Percentiles rank a stretch among this genome's conserved stretches.
Evolutionary conservation across 257 asterid genomes (phyloP).

Genomic region (Knoxia roxburghii): DNA sequence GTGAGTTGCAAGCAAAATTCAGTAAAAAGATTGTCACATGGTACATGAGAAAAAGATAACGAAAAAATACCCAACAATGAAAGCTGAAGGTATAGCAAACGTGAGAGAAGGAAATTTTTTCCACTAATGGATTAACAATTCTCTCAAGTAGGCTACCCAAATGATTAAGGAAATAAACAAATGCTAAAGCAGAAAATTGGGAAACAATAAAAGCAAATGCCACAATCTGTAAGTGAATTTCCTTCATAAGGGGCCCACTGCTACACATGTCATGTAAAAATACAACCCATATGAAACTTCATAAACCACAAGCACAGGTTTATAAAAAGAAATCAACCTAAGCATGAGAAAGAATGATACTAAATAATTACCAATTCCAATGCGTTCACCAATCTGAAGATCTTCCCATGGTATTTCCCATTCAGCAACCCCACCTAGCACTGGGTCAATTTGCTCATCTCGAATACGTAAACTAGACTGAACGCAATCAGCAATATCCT

Average conservation of each 20-base stretch:
- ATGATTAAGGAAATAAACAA: not conserved
- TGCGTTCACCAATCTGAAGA: conserved; percentile 94
- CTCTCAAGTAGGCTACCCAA: not conserved
- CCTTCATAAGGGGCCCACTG: not conserved
- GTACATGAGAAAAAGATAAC: no score
- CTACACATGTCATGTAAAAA: not conserved
- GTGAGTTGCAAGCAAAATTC: not conserved
- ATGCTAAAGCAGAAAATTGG: not conserved
- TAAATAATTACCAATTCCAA: conserved; percentile 74
- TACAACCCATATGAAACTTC: not conserved
- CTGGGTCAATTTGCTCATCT: conserved; percentile 49
- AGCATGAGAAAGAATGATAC: not conserved
- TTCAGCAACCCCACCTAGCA: conserved; percentile 72
- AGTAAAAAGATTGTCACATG: not conserved
- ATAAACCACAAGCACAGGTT: not conserved
- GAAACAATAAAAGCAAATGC: conserved; percentile 2
- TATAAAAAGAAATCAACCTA: not conserved
- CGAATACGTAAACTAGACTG: conserved; percentile 36
- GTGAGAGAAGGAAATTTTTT: no score
- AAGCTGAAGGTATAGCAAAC: not conserved
- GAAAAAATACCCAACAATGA: not conserved
- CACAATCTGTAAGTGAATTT: not conserved
- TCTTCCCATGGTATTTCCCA: conserved; percentile 92
- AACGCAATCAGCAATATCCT: conserved; percentile 23
- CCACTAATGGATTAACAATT: conserved; percentile 2